These are phyloP conservation scores for Mycena belliarum DNA, from an alignment of 768 basidiomycete genomes.

Conservation along the genomic window DNA sequence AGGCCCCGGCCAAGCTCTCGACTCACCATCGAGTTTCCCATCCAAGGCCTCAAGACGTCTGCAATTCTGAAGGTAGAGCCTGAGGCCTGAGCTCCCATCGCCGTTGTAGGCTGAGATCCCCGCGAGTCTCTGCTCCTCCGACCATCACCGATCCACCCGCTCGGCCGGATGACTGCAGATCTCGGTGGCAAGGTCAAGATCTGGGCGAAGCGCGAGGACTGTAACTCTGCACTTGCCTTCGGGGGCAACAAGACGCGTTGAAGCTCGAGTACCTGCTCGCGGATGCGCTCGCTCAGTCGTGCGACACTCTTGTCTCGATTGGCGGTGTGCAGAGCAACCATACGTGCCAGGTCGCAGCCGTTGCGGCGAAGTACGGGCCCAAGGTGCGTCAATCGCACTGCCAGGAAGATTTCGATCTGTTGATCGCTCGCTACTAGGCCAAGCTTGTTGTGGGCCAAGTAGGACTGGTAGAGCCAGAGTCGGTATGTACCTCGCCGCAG, in stretches of 20 bases:
- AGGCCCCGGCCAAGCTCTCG: background rate
- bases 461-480: background rate
- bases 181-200: slow-evolving; percentile 23
- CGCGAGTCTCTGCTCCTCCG: slow-evolving; percentile 24
- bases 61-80: too few relatives aligned
- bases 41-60: background rate
- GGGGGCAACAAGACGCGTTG: slow-evolving; percentile 29
- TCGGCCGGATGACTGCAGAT: slow-evolving; percentile 24
- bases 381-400: too few relatives aligned
- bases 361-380: slow-evolving; percentile 26
- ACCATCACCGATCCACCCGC: slow-evolving; percentile 23
- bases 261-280: slow-evolving; percentile 27
- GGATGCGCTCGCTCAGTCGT: slow-evolving; percentile 23
- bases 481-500: background rate
- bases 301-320: slow-evolving; percentile 27
- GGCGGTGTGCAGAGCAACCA: slow-evolving; percentile 29
- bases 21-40: background rate
- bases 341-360: slow-evolving; percentile 28
- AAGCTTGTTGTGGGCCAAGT: too few relatives aligned
- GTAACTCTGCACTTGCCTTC: slow-evolving; percentile 26
- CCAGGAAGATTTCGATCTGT: too few relatives aligned
- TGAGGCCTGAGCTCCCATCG: too few relatives aligned
- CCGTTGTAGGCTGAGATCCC: slow-evolving; percentile 25
- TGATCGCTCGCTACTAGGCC: too few relatives aligned
- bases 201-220: slow-evolving; percentile 30